These are phyloP conservation scores for Colletotrichum australisinense DNA, from an alignment of 2,329 filamentous ascomycete genomes.

Conservation along the genomic window DNA sequence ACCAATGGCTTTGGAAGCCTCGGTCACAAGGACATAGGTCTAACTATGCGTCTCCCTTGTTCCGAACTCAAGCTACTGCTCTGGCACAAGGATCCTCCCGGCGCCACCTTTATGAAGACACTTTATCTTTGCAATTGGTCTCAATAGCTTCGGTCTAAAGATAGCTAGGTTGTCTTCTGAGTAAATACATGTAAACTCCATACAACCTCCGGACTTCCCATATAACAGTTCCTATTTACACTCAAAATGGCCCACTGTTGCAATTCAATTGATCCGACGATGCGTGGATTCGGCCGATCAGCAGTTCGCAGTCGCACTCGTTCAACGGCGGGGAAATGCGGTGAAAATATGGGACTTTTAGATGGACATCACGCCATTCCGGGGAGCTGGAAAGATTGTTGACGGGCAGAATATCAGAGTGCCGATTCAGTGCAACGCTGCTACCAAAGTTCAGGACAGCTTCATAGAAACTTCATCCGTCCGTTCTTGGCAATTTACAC, in stretches of 20 bases:
- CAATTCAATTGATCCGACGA: background rate
- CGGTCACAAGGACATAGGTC: too few relatives aligned
- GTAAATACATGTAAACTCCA: background rate
- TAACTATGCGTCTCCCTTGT: too few relatives aligned
- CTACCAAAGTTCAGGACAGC: background rate
- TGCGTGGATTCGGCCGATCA: background rate
- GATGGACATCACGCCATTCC: background rate
- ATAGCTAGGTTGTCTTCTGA: background rate
- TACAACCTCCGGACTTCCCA: background rate
- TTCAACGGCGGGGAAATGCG: background rate
- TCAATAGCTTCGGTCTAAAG: background rate
- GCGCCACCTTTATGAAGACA: background rate
- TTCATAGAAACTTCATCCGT: background rate
- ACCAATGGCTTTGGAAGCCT: background rate
- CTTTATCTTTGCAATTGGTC: background rate
- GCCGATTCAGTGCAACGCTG: background rate
- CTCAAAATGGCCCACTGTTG: background rate
- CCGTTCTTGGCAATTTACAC: background rate
- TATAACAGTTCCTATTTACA: background rate
- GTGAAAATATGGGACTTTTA: background rate
- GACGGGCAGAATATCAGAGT: background rate
- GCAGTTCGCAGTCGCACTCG: background rate
- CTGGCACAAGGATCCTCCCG: background rate
- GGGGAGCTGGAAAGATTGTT: background rate
- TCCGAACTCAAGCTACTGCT: background rate